phyloP scores from a whole-genome alignment of 148 eudicot genomes.

The Arbutus unedo region DNA sequence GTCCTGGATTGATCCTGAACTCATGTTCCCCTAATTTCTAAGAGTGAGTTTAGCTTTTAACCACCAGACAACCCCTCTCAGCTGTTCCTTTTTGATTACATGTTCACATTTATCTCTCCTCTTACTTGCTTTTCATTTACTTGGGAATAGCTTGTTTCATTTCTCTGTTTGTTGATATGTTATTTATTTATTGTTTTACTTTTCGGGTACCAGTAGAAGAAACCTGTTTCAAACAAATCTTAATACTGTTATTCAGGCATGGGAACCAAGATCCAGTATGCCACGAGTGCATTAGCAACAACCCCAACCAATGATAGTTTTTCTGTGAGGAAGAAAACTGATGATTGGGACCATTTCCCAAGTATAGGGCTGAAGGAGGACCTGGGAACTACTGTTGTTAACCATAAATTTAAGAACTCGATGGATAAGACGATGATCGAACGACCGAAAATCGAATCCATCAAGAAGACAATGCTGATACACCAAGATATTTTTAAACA shows the following conservation, averaged over 20 bases:
- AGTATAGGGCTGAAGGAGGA: conserved; percentile 4
- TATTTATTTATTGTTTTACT: neutral
- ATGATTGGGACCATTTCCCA: conserved; percentile 12
- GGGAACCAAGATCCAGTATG: conserved; percentile 42
- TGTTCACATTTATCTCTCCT: neutral
- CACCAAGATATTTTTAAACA: conserved; percentile 48
- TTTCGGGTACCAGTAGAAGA: neutral
- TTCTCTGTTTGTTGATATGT: neutral
- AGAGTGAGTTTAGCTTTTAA: no score
- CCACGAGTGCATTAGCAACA: conserved; percentile 28
- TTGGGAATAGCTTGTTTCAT: neutral
- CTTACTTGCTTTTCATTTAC: neutral
- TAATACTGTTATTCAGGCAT: conserved; percentile 38
- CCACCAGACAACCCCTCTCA: no score
- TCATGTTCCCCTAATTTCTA: no score
- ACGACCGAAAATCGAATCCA: conserved; percentile 32
- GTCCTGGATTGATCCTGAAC: no score
- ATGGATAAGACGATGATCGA: conserved; percentile 27
- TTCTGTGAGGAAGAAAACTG: neutral
- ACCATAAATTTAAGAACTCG: conserved; percentile 7
- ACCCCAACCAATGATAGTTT: conserved; percentile 20
- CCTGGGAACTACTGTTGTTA: neutral
- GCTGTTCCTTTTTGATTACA: neutral
- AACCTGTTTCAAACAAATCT: neutral
- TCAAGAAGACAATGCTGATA: conserved; percentile 48